Base-by-base conservation (phyloP, 2,329 filamentous ascomycete species). In the Pleurostoma richardsiae region DNA sequence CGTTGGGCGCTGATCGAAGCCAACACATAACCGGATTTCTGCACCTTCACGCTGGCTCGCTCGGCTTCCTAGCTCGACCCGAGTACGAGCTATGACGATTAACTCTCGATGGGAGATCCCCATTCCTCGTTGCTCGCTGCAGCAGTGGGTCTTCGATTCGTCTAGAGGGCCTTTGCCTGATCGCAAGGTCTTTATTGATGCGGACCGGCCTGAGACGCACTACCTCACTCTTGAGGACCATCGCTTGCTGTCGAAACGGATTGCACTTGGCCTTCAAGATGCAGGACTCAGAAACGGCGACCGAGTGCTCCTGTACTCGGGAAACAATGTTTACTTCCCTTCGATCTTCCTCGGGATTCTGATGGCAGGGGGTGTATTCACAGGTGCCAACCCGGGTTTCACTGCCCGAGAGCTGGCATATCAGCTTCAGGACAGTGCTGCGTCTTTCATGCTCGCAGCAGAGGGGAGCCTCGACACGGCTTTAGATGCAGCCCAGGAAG, bases 341-440 rank as follows among this genome's bases (percentile, higher is more conserved):
- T 71, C 80, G 1, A 70, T 88, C 1, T 80, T 91, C 45, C 73
- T 90, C 63, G 88, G 88, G 11, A 73, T 86, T 26, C 72, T 90
- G 43, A 90, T 90, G 80, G 86, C 88, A 0, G 86, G 86, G 4
- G 86, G 86, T 2, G 70, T 92, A 45, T 92, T 92, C 67, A 86
- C 83, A 0, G 88, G 86, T 29, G 65, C 65, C 36, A 66, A 66
- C 48, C 65, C 65, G 27, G 50, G 54, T 4, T 65, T 82, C 54
- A 82, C 88, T 1, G 70, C 80, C 0, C 71, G 86, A 26, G 88
- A 94, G 64, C 65, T 95, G 41, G 85, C 82, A 5, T 85, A 88
- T 62, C 89, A 94, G 63, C 70, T 94, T 33, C 73, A 79, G 42
- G 86, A 92, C 61, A 85, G 83, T 47, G 83, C 77, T 0, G 83